Evolutionary conservation across 345 rosid genomes (phyloP), one percentile per base, ranked within the genome.

Genomic region (Linum lewisii): DNA sequence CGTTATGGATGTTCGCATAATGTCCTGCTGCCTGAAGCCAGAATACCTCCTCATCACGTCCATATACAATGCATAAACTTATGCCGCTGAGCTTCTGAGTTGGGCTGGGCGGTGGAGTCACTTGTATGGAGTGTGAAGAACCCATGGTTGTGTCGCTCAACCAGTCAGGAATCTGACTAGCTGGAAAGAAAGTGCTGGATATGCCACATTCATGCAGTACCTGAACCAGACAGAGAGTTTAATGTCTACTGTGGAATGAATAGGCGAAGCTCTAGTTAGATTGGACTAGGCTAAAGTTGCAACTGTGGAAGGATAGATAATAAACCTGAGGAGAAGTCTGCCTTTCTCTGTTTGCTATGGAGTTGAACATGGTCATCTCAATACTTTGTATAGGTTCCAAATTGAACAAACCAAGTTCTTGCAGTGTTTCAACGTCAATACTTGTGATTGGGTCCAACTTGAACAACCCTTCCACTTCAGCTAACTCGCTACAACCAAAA

Each of bases 401-500:
- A 54, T 61, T 6, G 25, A 25, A 47, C 51, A 68, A 56, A 19
- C 72, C 62, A 36, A 68, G 14, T 19, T 50, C 24, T 2, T 36
- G 49, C 21, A 61, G 21, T 6, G 62, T 56, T 57, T 57, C 54
- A 38, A 2, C 16, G 62, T 49, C 32, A 21, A 50, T 21, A 50
- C 45, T 59, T 50, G 7, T 26, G 9, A 63, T 6, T 14, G 70
- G 59, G 22, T 66, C 70, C 25, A 71, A 29, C 45, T 55, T 58
- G 58, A 49, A 66, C 16, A 72, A 11, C 11, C 60, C 65, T 51
- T 54, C 42, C 18, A 72, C 47, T 57, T 66, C 58, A 11, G 21
- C 51, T 13, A 72, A 47, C 6, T 51, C 59, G 16, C 63, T 52
- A 59, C 75, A 72, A 34, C 68, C 64, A 66, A 21, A 47, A 54